A percentile compares a stretch with the other conserved stretches of the same genome.
Conservation (phyloP, 192 early-diverging fungal genomes). For the Rhizophagus prolifer region DNA sequence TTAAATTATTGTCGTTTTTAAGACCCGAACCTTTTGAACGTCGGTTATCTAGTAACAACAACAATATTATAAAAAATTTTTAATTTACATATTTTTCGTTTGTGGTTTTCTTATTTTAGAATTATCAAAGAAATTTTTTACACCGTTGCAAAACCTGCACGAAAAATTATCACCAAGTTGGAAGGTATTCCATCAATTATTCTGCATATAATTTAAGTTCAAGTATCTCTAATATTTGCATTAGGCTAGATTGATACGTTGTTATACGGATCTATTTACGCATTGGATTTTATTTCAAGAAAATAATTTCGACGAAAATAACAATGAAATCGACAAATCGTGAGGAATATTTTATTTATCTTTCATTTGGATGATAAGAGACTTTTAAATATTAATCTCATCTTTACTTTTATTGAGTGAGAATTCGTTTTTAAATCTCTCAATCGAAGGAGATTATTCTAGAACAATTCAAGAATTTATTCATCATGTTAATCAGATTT, state of each 20-base stretch:
- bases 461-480: slow-evolving; percentile 40
- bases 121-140: slow-evolving; percentile 37
- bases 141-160: slow-evolving; percentile 43
- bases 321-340: slow-evolving; percentile 31
- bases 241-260: slow-evolving; percentile 46
- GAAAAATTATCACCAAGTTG: slow-evolving; percentile 41
- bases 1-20: slow-evolving; percentile 46
- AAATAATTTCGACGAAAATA: slow-evolving; percentile 13
- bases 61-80: background rate
- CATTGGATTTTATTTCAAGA: slow-evolving; percentile 48
- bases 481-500: slow-evolving; percentile 43
- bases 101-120: slow-evolving; percentile 32
- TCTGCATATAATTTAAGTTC: background rate
- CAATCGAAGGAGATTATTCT: background rate
- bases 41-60: slow-evolving; percentile 13
- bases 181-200: slow-evolving; percentile 42
- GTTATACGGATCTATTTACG: slow-evolving; percentile 39
- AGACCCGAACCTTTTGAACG: slow-evolving; percentile 47
- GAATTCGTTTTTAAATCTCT: background rate
- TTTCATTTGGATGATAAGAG: background rate
- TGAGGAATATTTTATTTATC: slow-evolving; percentile 14
- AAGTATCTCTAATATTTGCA: background rate
- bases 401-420: background rate
- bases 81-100: slow-evolving; percentile 2
- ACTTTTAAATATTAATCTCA: background rate